A percentile compares a stretch with the other conserved stretches of the same genome.
These are phyloP conservation scores for Gracilaria domingensis DNA, from an alignment of 23 red algal genomes.

Conservation along the genomic window DNA sequence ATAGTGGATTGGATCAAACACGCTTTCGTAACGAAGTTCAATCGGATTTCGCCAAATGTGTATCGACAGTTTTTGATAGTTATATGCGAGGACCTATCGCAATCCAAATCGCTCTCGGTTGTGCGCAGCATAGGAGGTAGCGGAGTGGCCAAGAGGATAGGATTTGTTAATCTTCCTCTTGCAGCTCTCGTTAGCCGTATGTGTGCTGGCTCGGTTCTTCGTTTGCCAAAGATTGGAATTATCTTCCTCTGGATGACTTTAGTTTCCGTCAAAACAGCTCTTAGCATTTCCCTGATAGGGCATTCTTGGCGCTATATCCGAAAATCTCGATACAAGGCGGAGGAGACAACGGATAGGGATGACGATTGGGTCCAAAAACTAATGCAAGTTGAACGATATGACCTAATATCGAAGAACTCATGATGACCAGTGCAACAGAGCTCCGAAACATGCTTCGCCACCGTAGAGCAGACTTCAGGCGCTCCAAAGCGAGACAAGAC, in stretches of 20 bases:
- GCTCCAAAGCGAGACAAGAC: not conserved
- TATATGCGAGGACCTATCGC: constrained; percentile 68
- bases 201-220: constrained; percentile 1
- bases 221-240: constrained; percentile 31
- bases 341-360: constrained; percentile 37
- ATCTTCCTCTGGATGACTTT: constrained; percentile 37
- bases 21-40: constrained; percentile 93
- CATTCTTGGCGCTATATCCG: constrained; percentile 47
- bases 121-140: constrained; percentile 79
- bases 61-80: constrained; percentile 87
- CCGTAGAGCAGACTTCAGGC: not conserved
- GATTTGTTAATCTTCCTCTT: constrained; percentile 79
- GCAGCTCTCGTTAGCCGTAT: constrained; percentile 78
- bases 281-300: constrained; percentile 52
- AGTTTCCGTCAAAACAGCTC: constrained; percentile 52
- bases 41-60: constrained; percentile 78
- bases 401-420: constrained; percentile 60
- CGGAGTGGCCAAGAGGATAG: constrained; percentile 71
- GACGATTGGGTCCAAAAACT: constrained; percentile 50
- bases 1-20: constrained; percentile 97
- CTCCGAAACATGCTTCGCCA: not conserved
- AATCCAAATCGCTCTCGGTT: constrained; percentile 42
- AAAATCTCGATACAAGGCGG: not conserved
- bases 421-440: not conserved
- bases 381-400: constrained; percentile 60